phyloP scores from a whole-genome alignment of 805 yeast species.

The Metschnikowia arizonensis region DNA sequence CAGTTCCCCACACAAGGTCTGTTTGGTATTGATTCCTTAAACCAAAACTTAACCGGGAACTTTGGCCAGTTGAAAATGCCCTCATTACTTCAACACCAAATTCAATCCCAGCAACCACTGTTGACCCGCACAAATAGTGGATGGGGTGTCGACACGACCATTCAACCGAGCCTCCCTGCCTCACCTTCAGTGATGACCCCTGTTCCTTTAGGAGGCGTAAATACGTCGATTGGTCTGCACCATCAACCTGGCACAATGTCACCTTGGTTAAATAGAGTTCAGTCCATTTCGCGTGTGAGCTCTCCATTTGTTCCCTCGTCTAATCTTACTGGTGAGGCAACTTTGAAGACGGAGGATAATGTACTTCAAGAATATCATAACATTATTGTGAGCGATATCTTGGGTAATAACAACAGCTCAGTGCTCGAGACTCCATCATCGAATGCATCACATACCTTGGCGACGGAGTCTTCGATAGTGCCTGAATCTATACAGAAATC shows the following conservation, averaged over 20 bases:
- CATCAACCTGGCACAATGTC: conserved; percentile 38
- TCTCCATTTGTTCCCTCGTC: conserved; percentile 37
- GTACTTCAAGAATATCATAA: conserved; percentile 37
- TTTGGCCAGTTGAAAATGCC: conserved; percentile 27
- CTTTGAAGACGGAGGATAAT: conserved; percentile 21
- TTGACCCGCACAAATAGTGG: conserved; percentile 34
- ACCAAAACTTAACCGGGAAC: conserved; percentile 9
- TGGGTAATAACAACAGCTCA: conserved; percentile 14
- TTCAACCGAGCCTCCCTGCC: conserved; percentile 24
- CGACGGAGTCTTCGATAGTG: neutral
- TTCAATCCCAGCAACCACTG: conserved; percentile 26
- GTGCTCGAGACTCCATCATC: neutral
- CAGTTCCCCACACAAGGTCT: conserved; percentile 21
- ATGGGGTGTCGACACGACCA: conserved; percentile 35
- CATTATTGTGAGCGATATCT: conserved; percentile 40
- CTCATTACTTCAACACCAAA: conserved; percentile 33
- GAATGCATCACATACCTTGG: neutral
- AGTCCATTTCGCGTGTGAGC: conserved; percentile 33
- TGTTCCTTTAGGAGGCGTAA: conserved; percentile 18
- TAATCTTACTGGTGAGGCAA: conserved; percentile 8
- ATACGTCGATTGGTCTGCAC: conserved; percentile 12
- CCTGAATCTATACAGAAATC: neutral
- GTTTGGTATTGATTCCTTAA: conserved; percentile 26
- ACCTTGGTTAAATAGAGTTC: conserved; percentile 38
- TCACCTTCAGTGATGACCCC: conserved; percentile 25